phyloP scores from a whole-genome alignment of 768 basidiomycete genomes.

The Suillus weaverae region DNA sequence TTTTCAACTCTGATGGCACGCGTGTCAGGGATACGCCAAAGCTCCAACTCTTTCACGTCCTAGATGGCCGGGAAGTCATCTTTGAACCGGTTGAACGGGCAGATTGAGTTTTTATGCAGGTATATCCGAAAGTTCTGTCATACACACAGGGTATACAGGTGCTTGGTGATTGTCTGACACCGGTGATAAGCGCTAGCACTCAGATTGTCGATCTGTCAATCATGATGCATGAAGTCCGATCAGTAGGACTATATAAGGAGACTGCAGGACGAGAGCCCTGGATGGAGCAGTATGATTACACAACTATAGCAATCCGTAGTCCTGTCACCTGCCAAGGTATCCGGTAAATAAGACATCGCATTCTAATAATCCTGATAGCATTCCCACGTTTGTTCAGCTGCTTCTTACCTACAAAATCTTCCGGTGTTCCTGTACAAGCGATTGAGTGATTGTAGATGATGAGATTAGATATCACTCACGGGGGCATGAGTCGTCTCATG shows the following conservation, averaged over 20 bases:
- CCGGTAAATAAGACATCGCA: background rate
- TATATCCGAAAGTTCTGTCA: background rate
- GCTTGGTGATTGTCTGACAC: background rate
- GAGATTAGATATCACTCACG: constrained; percentile 33
- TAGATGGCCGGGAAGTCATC: background rate
- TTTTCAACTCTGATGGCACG: background rate
- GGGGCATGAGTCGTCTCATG: constrained; percentile 86
- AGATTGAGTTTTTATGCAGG: background rate
- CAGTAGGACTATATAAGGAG: background rate
- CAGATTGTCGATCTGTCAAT: background rate
- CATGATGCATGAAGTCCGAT: background rate
- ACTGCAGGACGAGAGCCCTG: background rate
- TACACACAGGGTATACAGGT: background rate
- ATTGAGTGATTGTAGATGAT: background rate
- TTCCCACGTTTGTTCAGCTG: background rate
- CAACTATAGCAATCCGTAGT: background rate
- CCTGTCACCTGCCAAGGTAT: background rate
- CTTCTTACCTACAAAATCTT: constrained; percentile 27
- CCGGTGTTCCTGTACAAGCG: constrained; percentile 42
- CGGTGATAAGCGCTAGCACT: background rate
- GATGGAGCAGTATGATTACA: background rate
- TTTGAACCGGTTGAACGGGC: background rate
- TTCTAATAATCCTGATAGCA: background rate
- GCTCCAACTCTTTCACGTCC: background rate
- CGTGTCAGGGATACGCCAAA: background rate